Conservation (phyloP, 257 asterid genomes). For the Solanum appendiculatum region DNA sequence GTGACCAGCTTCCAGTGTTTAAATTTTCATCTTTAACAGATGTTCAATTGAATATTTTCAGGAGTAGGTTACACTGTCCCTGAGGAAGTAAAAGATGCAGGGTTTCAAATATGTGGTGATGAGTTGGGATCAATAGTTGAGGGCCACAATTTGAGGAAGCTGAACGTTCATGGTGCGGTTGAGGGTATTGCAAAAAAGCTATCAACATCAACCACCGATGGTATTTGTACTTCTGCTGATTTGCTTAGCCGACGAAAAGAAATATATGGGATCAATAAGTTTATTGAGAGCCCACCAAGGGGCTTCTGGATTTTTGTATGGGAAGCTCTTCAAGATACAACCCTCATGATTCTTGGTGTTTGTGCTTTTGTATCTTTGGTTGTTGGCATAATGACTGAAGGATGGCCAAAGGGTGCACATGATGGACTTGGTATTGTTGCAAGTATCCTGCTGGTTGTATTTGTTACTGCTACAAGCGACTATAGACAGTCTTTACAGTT, state of each 20-base stretch:
- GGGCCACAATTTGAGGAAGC: conserved; percentile 55
- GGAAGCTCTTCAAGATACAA: conserved; percentile 95
- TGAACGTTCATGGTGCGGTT: conserved; percentile 63
- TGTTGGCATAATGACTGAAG: conserved; percentile 85
- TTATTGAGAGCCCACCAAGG: conserved; percentile 70
- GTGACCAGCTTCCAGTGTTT: neutral
- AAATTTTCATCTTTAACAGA: neutral
- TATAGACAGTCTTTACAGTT: conserved; percentile 77
- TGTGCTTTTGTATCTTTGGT: conserved; percentile 69
- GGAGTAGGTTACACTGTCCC: conserved; percentile 69
- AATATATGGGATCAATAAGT: conserved; percentile 60
- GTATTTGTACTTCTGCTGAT: conserved; percentile 48
- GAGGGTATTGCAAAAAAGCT: conserved; percentile 60
- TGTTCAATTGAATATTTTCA: conserved; percentile 16
- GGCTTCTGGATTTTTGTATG: conserved; percentile 79
- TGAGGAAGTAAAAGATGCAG: conserved; percentile 56
- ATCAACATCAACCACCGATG: conserved; percentile 41
- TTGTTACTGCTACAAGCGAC: conserved; percentile 85
- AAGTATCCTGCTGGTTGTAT: conserved; percentile 78
- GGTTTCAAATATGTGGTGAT: conserved; percentile 61
- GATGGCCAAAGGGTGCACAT: conserved; percentile 92
- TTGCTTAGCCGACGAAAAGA: conserved; percentile 39
- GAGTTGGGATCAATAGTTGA: conserved; percentile 74
- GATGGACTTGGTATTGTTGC: conserved; percentile 92
- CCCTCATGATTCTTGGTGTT: conserved; percentile 86